Percentiles rank a stretch among this genome's conserved stretches.
These are phyloP conservation scores for Candida stauntonica DNA, from an alignment of 805 yeast genomes.

Conservation along the genomic window DNA sequence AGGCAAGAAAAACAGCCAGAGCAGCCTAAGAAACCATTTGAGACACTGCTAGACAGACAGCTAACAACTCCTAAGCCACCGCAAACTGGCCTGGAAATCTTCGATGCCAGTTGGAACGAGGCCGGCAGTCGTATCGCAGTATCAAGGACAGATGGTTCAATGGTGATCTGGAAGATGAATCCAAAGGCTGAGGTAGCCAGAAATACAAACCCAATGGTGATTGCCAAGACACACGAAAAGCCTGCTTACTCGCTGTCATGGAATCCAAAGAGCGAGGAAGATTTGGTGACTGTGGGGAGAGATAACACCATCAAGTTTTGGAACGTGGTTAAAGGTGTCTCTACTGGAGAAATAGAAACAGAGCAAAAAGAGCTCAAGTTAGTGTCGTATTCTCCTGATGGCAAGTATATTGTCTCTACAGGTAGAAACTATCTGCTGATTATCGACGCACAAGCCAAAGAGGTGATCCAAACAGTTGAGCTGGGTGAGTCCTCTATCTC, in stretches of 20 bases:
- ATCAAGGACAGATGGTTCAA: conserved; percentile 25
- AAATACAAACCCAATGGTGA: conserved; percentile 25
- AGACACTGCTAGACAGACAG: not conserved
- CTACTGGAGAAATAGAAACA: conserved; percentile 31
- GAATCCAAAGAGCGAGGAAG: conserved; percentile 43
- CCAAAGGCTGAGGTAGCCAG: conserved; percentile 28
- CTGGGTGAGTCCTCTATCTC: conserved; percentile 26
- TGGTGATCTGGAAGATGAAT: conserved; percentile 30
- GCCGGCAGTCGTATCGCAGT: conserved; percentile 28
- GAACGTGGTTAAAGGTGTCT: conserved; percentile 36
- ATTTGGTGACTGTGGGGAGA: conserved; percentile 45
- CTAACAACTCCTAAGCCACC: conserved; percentile 4
- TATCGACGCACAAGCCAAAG: conserved; percentile 31
- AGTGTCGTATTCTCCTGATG: conserved; percentile 31
- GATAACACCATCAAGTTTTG: conserved; percentile 45
- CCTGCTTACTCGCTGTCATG: conserved; percentile 41
- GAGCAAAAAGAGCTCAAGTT: conserved; percentile 27
- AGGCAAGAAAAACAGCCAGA: not conserved
- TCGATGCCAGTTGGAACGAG: conserved; percentile 27
- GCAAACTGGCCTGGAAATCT: conserved; percentile 10
- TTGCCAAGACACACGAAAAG: conserved; percentile 38
- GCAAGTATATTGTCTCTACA: conserved; percentile 40
- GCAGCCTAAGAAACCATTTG: not conserved
- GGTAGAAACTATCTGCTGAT: conserved; percentile 37
- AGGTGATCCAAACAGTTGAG: conserved; percentile 26